Base-by-base conservation (phyloP, 1,139 yeast species). In the Saccharomyces hybrid region DNA sequence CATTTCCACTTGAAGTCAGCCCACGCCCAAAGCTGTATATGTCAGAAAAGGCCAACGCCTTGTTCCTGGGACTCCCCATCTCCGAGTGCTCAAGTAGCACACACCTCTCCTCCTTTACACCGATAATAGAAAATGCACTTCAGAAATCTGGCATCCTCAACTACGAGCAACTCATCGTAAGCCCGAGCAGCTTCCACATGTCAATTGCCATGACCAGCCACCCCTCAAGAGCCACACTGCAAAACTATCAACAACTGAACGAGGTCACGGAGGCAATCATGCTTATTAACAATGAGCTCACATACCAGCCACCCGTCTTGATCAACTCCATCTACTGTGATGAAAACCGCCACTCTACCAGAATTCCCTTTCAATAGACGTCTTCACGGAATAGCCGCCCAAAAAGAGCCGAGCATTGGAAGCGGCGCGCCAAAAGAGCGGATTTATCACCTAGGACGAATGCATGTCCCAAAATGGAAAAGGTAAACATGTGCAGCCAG, bases 401-500 rank as follows among this genome's bases (percentile, higher is more conserved):
- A 8, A 14, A 14, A 14, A 14, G 23, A 4, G 13, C 13, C 8
- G 20, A 11, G 20, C 23, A 14, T 34, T 2, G 2, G 8, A 4
- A 14, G 42, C 11, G 42, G 42, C 20, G 8, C 23, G 20, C 11
- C 20, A 8, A 14, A n/a, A 3, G 20, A 34, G 5, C 13, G 11
- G 3, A 34, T 16, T 14, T 14, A 4, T 34, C 42, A 34, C 23
- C 42, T 2, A 1, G 2, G 8, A 34, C 48, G 32, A 20, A 11
- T 13, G 14, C 2, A 16, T 26, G 46, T 48, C 55, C 47, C n/a
- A 31, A 50, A 49, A 25, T 26, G 52, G 55, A 49, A 50, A 48
- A 42, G 14, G 28, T 52, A 52, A 52, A 52, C 42, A 34, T 34
- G 13, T 2, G 20, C 6, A 34, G 42, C 4, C 20, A 5, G 42